These are phyloP conservation scores for Colletotrichum orbiculare DNA, from an alignment of 2,329 filamentous ascomycete genomes.

Conservation along the genomic window DNA sequence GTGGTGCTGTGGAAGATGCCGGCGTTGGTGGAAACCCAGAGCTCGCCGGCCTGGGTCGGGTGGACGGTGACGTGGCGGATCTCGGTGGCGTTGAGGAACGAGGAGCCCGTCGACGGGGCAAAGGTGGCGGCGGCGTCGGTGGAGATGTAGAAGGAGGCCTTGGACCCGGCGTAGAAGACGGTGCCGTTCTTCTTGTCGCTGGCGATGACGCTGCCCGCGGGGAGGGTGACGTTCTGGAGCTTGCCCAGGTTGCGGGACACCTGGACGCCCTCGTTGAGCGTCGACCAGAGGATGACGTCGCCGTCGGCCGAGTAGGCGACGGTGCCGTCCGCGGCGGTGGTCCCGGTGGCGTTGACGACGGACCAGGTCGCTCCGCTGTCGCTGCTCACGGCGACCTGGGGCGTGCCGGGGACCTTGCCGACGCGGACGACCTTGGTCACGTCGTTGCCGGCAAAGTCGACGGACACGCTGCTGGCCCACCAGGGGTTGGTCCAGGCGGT, in stretches of 20 bases:
- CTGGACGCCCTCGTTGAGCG: slow-evolving; percentile 52
- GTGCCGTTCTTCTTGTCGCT: slow-evolving; percentile 64
- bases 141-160: slow-evolving; percentile 62
- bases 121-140: slow-evolving; percentile 60
- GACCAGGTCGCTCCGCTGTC: slow-evolving; percentile 64
- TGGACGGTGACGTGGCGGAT: slow-evolving; percentile 68
- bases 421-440: slow-evolving; percentile 60
- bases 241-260: slow-evolving; percentile 52
- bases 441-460: slow-evolving; percentile 61
- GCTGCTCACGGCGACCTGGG: slow-evolving; percentile 59
- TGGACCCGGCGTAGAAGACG: slow-evolving; percentile 63
- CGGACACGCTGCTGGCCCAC: slow-evolving; percentile 57
- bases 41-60: slow-evolving; percentile 67
- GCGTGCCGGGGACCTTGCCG: slow-evolving; percentile 55
- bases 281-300: slow-evolving; percentile 61
- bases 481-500: slow-evolving; percentile 59
- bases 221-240: slow-evolving; percentile 58
- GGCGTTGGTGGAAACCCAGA: slow-evolving; percentile 66
- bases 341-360: slow-evolving; percentile 58
- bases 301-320: slow-evolving; percentile 64
- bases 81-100: slow-evolving; percentile 51
- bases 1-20: slow-evolving; percentile 66
- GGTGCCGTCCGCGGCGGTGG: slow-evolving; percentile 54
- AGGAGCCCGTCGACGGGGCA: slow-evolving; percentile 44
- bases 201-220: slow-evolving; percentile 59